Evolutionary conservation across 2,329 filamentous ascomycete species (phyloP), one percentile per base, ranked within the genome.

Genomic region (Talaromyces sp.): DNA sequence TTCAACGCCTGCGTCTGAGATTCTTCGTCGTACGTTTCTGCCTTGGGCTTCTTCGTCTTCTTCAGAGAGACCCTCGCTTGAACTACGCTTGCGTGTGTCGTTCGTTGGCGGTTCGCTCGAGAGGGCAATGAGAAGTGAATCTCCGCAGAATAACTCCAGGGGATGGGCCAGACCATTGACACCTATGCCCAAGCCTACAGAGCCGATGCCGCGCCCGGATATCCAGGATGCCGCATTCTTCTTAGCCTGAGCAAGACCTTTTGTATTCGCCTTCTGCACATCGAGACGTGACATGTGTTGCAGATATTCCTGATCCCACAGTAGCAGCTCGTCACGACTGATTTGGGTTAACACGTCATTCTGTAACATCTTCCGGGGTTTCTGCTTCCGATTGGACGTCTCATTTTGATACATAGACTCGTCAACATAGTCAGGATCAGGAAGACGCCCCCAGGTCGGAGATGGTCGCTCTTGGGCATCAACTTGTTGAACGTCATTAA

Each of bases 161-260:
- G 84, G 84, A 59, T 79, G 78, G 6, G 67, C 60, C 37, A 73
- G 65, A n/a, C 66, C 68, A 2, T 71, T 69, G 10, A 70, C 66
- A 5, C 77, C 77, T 11, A 82, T 63, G 2, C 75, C 76, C 5
- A 70, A 57, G 10, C 82, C 82, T 7, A 85, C 76, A 41, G 77
- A 77, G 41, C 80, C 82, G 46, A 87, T 74, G 6, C 84, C 84
- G 50, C 74, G 67, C 5, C 81, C 82, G 60, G 82, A 78, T 3
- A 88, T 78, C 76, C 82, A 88, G 64, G 80, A 78, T 10, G 79
- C 78, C 0, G 85, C 86, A 59, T 87, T 87, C 66, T 81, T 83
- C 70, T 83, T 88, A 2, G 84, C 83, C 41, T 80, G 73, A 0
- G 70, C 68, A 11, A 70, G 62, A 13, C 73, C 65, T 50, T 73